Conservation (phyloP, 2,329 filamentous ascomycete genomes). For the Cladosporium sp. region DNA sequence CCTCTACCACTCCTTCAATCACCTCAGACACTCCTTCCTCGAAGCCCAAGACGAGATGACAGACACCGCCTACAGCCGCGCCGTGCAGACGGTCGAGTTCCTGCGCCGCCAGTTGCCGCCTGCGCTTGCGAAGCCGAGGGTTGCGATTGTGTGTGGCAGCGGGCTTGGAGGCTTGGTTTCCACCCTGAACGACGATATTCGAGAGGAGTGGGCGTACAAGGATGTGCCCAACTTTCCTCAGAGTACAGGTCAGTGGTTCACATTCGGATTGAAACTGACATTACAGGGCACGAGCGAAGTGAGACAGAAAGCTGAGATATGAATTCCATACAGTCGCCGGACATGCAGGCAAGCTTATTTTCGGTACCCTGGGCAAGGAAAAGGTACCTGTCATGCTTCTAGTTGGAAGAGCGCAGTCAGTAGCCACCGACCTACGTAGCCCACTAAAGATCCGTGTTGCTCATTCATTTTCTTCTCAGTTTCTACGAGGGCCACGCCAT, state of each 20-base stretch:
- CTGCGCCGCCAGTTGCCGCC: constrained; percentile 48
- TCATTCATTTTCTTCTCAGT: constrained; percentile 35
- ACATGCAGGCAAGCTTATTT: constrained; percentile 63
- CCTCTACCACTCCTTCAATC: constrained; percentile 30
- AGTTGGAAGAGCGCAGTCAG: constrained; percentile 62
- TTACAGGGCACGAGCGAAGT: constrained; percentile 5
- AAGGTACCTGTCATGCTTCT: constrained; percentile 58
- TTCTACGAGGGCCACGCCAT: constrained; percentile 66
- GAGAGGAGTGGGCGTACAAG: constrained; percentile 53
- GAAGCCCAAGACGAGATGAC: constrained; percentile 32
- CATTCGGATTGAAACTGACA: neutral
- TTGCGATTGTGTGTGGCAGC: constrained; percentile 63
- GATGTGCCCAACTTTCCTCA: constrained; percentile 59
- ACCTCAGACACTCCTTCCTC: constrained; percentile 26
- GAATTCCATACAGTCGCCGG: constrained; percentile 44
- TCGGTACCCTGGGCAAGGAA: constrained; percentile 53
- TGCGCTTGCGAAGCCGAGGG: constrained; percentile 48
- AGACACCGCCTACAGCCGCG: constrained; percentile 37
- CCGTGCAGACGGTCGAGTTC: constrained; percentile 48
- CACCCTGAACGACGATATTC: constrained; percentile 48
- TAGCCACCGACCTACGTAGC: constrained; percentile 22
- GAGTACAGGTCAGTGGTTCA: constrained; percentile 50
- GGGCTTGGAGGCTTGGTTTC: constrained; percentile 59
- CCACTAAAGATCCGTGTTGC: neutral
- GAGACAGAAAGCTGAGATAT: constrained; percentile 23